Conservation (phyloP, 2,329 filamentous ascomycete species). For the Aspergillus sp. region DNA sequence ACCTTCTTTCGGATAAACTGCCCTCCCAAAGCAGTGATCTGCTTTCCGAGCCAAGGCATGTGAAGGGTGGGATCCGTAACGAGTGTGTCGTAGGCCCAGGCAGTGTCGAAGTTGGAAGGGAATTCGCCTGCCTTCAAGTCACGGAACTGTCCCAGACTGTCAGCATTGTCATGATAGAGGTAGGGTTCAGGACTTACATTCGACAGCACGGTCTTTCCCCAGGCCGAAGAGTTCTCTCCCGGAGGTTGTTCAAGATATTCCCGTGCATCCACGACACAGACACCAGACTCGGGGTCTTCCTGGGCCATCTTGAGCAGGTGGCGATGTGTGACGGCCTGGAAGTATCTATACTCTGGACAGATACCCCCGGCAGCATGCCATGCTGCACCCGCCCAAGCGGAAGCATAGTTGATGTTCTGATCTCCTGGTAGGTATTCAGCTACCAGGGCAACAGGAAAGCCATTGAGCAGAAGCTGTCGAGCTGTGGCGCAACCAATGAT, state of each 20-base stretch:
- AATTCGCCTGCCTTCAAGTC: conserved; percentile 26
- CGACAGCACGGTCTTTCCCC: conserved; percentile 30
- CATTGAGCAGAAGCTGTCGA: conserved; percentile 28
- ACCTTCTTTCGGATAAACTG: conserved; percentile 30
- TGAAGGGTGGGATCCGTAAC: conserved; percentile 35
- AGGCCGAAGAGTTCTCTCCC: conserved; percentile 26
- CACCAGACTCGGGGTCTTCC: conserved; percentile 28
- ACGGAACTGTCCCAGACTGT: conserved; percentile 23
- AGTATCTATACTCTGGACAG: conserved; percentile 27
- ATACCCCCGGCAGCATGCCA: conserved; percentile 36
- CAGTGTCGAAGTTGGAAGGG: conserved; percentile 27
- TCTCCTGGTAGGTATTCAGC: conserved; percentile 35
- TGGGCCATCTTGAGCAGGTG: conserved; percentile 30
- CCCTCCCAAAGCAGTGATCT: conserved; percentile 26
- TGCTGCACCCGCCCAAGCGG: conserved; percentile 36
- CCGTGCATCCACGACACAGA: conserved; percentile 28
- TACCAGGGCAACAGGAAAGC: conserved; percentile 30
- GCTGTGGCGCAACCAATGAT: conserved; percentile 37
- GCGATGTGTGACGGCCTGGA: conserved; percentile 32
- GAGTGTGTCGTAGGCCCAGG: conserved; percentile 32
- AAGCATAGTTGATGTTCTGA: conserved; percentile 32
- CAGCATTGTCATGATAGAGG: neutral
- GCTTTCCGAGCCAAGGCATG: conserved; percentile 29
- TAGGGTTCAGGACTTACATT: conserved; percentile 17
- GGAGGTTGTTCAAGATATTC: conserved; percentile 33